A percentile compares a stretch with the other conserved stretches of the same genome.
Evolutionary conservation across 139 green algal genomes (phyloP).

Genomic region (Astrephomene gubernaculifera): DNA sequence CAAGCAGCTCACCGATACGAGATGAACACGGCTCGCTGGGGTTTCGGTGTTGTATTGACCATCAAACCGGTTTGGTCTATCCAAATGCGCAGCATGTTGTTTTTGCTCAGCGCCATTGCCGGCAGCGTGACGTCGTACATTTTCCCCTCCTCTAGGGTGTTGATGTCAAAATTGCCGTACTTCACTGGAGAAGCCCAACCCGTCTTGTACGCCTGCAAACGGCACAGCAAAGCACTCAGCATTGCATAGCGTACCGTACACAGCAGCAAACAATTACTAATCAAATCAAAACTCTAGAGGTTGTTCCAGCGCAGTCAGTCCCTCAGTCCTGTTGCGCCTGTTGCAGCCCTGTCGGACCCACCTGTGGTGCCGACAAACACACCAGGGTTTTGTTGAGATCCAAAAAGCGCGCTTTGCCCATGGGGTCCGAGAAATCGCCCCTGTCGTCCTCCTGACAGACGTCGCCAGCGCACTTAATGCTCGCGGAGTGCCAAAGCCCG

Average conservation of each 20-base stretch:
- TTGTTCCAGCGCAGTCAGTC: not conserved
- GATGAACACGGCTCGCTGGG: not conserved
- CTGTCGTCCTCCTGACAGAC: not conserved
- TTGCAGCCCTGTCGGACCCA: not conserved
- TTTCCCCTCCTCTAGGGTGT: not conserved
- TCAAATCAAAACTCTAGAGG: not conserved
- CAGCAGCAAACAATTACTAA: not conserved
- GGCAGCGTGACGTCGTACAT: not conserved
- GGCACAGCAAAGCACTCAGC: not conserved
- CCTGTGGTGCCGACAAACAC: not conserved
- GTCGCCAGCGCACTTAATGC: not conserved
- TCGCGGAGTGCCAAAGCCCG: not conserved
- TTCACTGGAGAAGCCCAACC: not conserved
- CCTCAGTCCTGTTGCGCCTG: not conserved
- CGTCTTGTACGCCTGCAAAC: conserved; percentile 5
- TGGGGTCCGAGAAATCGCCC: not conserved
- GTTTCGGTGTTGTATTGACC: not conserved
- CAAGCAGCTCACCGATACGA: not conserved
- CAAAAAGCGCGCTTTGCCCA: not conserved
- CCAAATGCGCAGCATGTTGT: conserved; percentile 16
- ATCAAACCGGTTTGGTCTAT: not conserved
- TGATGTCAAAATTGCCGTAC: not conserved
- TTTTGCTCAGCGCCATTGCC: not conserved
- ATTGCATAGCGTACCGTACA: not conserved
- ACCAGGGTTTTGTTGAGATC: not conserved